Percentiles rank a stretch among this genome's conserved stretches.
phyloP scores from a whole-genome alignment of 192 early-diverging fungal genomes.

The Coemansia sp. region DNA sequence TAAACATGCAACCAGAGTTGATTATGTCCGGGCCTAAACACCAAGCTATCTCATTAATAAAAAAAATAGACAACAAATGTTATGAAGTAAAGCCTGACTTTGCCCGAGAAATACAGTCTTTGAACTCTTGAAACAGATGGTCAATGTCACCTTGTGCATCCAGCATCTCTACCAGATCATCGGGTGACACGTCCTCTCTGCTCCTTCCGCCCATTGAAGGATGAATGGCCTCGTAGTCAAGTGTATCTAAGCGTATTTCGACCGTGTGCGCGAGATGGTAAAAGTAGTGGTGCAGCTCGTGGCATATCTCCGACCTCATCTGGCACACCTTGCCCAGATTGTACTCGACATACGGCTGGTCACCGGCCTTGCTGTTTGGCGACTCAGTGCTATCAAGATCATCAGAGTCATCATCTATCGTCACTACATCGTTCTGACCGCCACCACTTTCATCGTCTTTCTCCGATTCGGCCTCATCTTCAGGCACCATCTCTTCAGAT shows the following conservation, averaged over 20 bases:
- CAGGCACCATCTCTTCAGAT: not conserved
- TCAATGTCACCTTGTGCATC: slow-evolving; percentile 28
- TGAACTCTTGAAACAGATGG: slow-evolving; percentile 23
- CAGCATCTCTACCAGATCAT: slow-evolving; percentile 35
- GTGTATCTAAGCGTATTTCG: slow-evolving; percentile 14
- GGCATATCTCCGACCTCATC: slow-evolving; percentile 29
- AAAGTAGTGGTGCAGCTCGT: slow-evolving; percentile 49
- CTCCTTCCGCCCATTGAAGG: not conserved
- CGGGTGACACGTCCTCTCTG: slow-evolving; percentile 14
- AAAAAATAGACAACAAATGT: not conserved
- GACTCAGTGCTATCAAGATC: not conserved
- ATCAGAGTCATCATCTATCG: slow-evolving; percentile 3
- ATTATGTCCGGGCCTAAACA: slow-evolving; percentile 13
- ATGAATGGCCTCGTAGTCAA: not conserved
- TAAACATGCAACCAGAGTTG: slow-evolving; percentile 14
- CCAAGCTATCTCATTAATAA: not conserved
- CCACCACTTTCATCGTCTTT: not conserved
- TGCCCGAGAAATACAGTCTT: slow-evolving; percentile 23
- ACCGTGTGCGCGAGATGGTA: slow-evolving; percentile 24
- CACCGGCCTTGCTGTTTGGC: not conserved
- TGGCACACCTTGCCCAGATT: slow-evolving; percentile 38
- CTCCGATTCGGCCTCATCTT: not conserved
- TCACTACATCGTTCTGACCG: not conserved
- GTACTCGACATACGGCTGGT: slow-evolving; percentile 12
- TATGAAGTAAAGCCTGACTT: slow-evolving; percentile 39